Base-by-base conservation (phyloP, 2,329 filamentous ascomycete species). In the Curvularia hawaiiensis region DNA sequence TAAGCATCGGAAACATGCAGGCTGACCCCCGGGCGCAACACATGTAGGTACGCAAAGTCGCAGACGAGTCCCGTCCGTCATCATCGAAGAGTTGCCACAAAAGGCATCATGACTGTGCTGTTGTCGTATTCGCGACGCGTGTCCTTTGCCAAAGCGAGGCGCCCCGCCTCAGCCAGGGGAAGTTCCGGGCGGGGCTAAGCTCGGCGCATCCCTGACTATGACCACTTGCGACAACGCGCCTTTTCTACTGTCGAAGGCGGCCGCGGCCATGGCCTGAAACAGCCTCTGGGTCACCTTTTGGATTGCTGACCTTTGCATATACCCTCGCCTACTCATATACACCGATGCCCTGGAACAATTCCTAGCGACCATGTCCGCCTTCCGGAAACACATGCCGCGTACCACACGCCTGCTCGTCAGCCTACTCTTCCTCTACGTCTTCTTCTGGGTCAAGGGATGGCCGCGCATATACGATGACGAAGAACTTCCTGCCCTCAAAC, bases 381-480 rank as follows among this genome's bases (percentile, higher is more conserved):
- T 60, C 47, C 60, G 60, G 46, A 54, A 61, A 33, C 54, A 59
- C 47, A 55, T 72, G 44, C 64, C 64, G 49, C 63, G 71, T 45
- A 59, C 65, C 28, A 54, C 59, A n/a, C 69, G 70, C 43, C 45
- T 71, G 24, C 18, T 73, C 22, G 4, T 67, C 30, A 47, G 65
- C 45, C 44, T 64, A 16, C 49, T 58, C 35, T 54, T 63, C 53
- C 51, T 70, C 12, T 75, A 70, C 41, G 69, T 55, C 49, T 69
- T 72, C 59, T 62, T 60, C 51, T 75, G 71, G 71, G 60, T 75
- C 55, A 73, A 68, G 51, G 68, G 68, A 55, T 74, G 70, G 65
- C 72, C 72, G 9, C 63, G 61, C 14, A 56, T 63, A 31, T 74
- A 72, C 60, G 71, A 75, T 58, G 71, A 74, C 38, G 70, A 73